Conservation (phyloP, 768 basidiomycete genomes). For the Myochromella boudieri region DNA sequence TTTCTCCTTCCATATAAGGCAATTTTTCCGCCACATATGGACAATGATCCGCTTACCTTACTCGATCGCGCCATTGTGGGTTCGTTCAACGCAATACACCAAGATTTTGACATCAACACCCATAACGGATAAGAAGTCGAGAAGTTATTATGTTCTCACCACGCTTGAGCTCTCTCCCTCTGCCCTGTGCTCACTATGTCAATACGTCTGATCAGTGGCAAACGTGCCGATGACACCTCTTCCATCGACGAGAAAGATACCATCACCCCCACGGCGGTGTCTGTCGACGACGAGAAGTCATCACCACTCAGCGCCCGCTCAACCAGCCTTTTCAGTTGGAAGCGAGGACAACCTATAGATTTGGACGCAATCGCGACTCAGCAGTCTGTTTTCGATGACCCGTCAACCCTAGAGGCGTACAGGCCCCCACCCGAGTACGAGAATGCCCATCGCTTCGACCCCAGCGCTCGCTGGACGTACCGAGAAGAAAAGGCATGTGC, state of each 20-base stretch:
- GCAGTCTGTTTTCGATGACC: conserved; percentile 63
- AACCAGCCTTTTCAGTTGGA: no score
- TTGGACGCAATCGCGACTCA: conserved; percentile 58
- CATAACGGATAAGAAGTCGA: conserved; percentile 8
- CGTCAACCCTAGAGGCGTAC: conserved; percentile 46
- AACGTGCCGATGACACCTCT: conserved; percentile 15
- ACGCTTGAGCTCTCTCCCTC: neutral
- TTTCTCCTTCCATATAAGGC: conserved; percentile 12
- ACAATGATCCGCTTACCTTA: neutral
- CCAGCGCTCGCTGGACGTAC: conserved; percentile 69
- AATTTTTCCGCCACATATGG: conserved; percentile 15
- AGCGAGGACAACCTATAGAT: conserved; percentile 29
- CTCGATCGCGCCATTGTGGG: conserved; percentile 24
- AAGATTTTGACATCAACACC: conserved; percentile 4
- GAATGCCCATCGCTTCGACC: conserved; percentile 65
- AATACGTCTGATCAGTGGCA: conserved; percentile 11
- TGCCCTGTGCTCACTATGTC: conserved; percentile 13
- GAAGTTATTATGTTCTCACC: no score
- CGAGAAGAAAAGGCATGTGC: conserved; percentile 55
- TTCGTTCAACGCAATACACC: conserved; percentile 20
- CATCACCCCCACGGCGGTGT: neutral
- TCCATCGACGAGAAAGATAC: conserved; percentile 19
- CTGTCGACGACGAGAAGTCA: neutral
- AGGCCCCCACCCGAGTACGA: conserved; percentile 55
- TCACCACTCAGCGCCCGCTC: no score